These are phyloP conservation scores for Xylaria scruposa DNA, from an alignment of 495 filamentous ascomycete genomes.

Conservation along the genomic window DNA sequence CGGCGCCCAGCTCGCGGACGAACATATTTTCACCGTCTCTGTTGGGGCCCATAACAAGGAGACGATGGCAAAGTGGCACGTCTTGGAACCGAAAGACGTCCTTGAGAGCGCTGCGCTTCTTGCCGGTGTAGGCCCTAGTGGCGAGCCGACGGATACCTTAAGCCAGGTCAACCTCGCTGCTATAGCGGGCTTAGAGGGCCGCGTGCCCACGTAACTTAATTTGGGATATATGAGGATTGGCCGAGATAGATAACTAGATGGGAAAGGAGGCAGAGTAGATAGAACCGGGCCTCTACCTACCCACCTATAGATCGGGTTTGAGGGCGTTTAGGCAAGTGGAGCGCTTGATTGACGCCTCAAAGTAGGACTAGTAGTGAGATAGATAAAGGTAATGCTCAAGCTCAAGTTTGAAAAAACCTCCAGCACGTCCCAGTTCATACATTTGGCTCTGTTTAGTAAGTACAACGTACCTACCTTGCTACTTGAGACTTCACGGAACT, in stretches of 20 bases:
- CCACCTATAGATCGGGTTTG: background rate
- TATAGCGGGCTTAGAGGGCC: constrained; percentile 51
- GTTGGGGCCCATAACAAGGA: constrained; percentile 87
- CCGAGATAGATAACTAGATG: background rate
- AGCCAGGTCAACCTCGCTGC: constrained; percentile 56
- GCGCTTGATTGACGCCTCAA: background rate
- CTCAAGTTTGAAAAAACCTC: background rate
- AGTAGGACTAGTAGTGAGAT: background rate
- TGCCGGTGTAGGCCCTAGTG: constrained; percentile 56
- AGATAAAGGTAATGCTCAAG: background rate
- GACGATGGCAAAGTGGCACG: constrained; percentile 84
- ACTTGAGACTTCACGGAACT: background rate
- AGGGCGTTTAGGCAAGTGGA: background rate
- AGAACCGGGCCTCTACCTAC: background rate
- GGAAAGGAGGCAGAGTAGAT: background rate
- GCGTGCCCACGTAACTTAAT: constrained; percentile 15
- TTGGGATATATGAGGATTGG: background rate
- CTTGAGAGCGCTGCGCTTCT: constrained; percentile 79
- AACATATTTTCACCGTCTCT: constrained; percentile 83
- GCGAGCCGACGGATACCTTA: constrained; percentile 50
- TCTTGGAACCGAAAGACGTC: constrained; percentile 86
- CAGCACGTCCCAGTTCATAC: too few relatives aligned
- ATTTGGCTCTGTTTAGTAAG: background rate
- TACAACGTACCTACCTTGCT: background rate
- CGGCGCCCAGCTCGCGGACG: constrained; percentile 54